Evolutionary conservation across 1,284 basidiomycete genomes (phyloP).

Genomic region (Ustilago cynodontis): DNA sequence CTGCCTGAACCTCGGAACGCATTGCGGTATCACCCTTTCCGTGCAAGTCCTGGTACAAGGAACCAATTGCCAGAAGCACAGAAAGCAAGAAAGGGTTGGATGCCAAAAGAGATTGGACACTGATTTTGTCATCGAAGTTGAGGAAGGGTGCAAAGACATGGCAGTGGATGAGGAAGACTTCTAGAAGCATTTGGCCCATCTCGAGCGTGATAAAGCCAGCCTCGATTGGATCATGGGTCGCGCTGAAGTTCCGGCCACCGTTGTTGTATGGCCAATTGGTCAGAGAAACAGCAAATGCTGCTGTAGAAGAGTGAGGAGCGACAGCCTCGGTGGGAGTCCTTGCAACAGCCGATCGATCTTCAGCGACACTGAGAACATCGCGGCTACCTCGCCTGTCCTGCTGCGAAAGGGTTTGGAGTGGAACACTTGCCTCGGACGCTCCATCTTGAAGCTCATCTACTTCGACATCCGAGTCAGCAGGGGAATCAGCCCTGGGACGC

Average conservation of each 20-base stretch:
- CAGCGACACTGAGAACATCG: conserved; percentile 2
- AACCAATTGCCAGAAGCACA: conserved; percentile 31
- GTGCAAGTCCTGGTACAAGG: conserved; percentile 36
- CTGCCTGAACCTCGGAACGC: conserved; percentile 28
- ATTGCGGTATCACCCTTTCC: conserved; percentile 13
- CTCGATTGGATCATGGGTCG: conserved; percentile 19
- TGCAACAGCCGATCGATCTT: conserved; percentile 5
- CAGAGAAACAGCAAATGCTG: background rate
- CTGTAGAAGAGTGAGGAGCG: background rate
- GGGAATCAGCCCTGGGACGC: conserved; percentile 26
- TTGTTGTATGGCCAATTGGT: background rate
- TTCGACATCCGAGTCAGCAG: conserved; percentile 45
- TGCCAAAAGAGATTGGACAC: conserved; percentile 13
- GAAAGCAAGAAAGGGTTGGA: conserved; percentile 42
- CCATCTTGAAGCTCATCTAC: conserved; percentile 50
- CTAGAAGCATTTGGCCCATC: conserved; percentile 35
- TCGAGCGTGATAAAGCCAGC: conserved; percentile 41
- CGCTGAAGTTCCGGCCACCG: background rate
- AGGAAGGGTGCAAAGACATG: conserved; percentile 49
- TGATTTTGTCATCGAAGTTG: conserved; percentile 27
- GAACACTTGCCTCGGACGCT: conserved; percentile 41
- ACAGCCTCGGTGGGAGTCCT: conserved; percentile 2
- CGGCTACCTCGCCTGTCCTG: conserved; percentile 21
- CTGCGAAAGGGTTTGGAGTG: conserved; percentile 23
- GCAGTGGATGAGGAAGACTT: conserved; percentile 43